Evolutionary conservation across 176 grass and related monocot genomes (phyloP).

Genomic region (Phragmites australis): DNA sequence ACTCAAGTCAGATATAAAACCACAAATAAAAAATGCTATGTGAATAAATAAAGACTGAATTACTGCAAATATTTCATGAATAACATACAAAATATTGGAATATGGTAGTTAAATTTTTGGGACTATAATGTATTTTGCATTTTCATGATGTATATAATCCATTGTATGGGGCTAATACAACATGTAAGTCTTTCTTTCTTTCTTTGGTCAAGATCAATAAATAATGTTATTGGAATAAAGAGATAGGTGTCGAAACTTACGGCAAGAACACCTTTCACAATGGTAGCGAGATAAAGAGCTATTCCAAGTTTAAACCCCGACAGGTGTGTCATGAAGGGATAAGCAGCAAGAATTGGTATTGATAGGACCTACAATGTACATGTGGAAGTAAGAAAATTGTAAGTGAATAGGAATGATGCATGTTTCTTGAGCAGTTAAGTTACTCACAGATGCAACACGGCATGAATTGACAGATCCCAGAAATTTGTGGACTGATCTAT

Average conservation of each 20-base stretch:
- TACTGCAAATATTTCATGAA: neutral
- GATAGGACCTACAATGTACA: conserved; percentile 44
- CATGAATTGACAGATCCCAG: conserved; percentile 49
- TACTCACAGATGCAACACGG: conserved; percentile 51
- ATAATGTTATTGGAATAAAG: neutral
- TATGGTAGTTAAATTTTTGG: neutral
- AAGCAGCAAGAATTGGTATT: conserved; percentile 64
- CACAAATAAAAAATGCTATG: neutral
- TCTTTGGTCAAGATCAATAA: neutral
- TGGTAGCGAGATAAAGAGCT: conserved; percentile 45
- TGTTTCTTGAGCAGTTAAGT: neutral
- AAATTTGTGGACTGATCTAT: conserved; percentile 40
- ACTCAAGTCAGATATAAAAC: neutral
- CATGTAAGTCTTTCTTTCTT: neutral
- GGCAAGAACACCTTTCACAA: conserved; percentile 50
- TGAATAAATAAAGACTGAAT: neutral
- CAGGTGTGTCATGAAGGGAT: conserved; percentile 66
- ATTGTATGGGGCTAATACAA: neutral
- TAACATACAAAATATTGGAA: neutral
- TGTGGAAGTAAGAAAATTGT: neutral
- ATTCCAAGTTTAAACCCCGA: conserved; percentile 49
- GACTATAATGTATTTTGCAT: neutral
- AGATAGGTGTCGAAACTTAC: conserved; percentile 46
- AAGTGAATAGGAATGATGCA: neutral
- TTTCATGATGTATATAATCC: neutral